Evolutionary conservation across 2,329 filamentous ascomycete genomes (phyloP).

Genomic region (Beauveria medogensis): DNA sequence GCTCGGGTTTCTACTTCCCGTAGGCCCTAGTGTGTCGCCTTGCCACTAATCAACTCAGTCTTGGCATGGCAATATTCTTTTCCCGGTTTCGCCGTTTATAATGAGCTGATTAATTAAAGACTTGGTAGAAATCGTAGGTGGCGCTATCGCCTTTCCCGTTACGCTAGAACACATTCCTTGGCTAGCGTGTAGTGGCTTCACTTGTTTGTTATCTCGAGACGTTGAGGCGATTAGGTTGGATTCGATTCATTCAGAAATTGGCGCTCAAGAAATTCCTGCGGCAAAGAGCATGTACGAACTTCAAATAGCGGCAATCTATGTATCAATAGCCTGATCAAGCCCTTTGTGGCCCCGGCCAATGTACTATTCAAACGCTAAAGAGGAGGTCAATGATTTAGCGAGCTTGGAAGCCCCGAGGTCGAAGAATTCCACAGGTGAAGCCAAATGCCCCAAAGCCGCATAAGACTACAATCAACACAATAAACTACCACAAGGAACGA

Average conservation of each 20-base stretch:
- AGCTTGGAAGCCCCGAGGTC: not conserved
- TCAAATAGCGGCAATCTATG: too few species aligned
- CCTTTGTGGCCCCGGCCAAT: not conserved
- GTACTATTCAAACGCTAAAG: not conserved
- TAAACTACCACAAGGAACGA: not conserved
- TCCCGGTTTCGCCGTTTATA: too few species aligned
- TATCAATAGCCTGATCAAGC: too few species aligned
- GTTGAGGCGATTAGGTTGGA: too few species aligned
- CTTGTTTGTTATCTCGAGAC: not conserved
- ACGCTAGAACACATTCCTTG: not conserved
- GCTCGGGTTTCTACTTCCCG: not conserved
- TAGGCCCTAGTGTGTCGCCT: not conserved
- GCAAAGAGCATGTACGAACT: too few species aligned
- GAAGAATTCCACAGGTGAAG: not conserved
- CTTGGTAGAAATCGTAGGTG: not conserved
- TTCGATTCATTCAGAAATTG: not conserved
- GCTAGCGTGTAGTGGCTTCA: not conserved
- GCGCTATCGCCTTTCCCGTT: not conserved
- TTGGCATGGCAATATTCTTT: too few species aligned
- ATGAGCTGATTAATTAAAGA: not conserved
- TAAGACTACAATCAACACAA: not conserved
- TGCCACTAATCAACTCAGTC: not conserved
- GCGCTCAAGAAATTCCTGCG: too few species aligned
- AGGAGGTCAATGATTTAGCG: not conserved
- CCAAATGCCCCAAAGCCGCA: not conserved